These are phyloP conservation scores for Magnaporthiopsis incrustans DNA, from an alignment of 2,329 filamentous ascomycete species.

Conservation along the genomic window DNA sequence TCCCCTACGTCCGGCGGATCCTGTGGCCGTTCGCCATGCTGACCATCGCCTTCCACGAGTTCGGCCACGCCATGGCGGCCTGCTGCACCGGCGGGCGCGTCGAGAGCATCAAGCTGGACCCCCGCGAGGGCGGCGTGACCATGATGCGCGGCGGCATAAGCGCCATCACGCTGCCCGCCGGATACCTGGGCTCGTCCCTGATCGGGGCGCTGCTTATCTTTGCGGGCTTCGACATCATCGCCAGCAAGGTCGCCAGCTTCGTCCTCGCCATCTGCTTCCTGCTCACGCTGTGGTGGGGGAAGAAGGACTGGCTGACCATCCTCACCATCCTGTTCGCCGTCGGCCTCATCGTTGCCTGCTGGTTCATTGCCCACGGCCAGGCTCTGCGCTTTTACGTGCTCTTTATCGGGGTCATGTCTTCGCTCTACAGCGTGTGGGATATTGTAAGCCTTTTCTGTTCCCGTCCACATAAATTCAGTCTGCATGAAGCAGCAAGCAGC, in stretches of 20 bases:
- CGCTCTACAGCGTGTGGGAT: slow-evolving; percentile 75
- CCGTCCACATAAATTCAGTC: background rate
- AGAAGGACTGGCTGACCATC: slow-evolving; percentile 71
- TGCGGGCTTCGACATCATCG: slow-evolving; percentile 74
- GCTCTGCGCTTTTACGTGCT: slow-evolving; percentile 61
- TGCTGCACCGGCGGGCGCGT: slow-evolving; percentile 66
- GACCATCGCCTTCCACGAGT: slow-evolving; percentile 76
- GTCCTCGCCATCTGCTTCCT: slow-evolving; percentile 66
- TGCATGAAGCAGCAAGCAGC: no score
- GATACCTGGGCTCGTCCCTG: slow-evolving; percentile 68
- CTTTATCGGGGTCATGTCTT: slow-evolving; percentile 77
- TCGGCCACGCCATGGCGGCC: slow-evolving; percentile 67
- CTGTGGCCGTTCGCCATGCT: slow-evolving; percentile 87
- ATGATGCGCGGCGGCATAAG: slow-evolving; percentile 66
- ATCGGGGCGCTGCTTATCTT: slow-evolving; percentile 73
- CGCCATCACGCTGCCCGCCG: slow-evolving; percentile 66
- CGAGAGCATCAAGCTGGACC: slow-evolving; percentile 52
- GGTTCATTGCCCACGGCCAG: slow-evolving; percentile 73
- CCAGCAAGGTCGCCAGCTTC: slow-evolving; percentile 70
- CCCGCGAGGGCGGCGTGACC: slow-evolving; percentile 70
- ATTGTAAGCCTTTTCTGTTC: slow-evolving; percentile 40
- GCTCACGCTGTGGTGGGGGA: slow-evolving; percentile 75
- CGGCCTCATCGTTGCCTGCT: slow-evolving; percentile 63
- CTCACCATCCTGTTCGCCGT: slow-evolving; percentile 62
- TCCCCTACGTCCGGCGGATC: slow-evolving; percentile 66